A percentile compares a stretch with the other conserved stretches of the same genome.
Conservation (phyloP, 2,329 filamentous ascomycete species). For the Fusarium haematococcum region DNA sequence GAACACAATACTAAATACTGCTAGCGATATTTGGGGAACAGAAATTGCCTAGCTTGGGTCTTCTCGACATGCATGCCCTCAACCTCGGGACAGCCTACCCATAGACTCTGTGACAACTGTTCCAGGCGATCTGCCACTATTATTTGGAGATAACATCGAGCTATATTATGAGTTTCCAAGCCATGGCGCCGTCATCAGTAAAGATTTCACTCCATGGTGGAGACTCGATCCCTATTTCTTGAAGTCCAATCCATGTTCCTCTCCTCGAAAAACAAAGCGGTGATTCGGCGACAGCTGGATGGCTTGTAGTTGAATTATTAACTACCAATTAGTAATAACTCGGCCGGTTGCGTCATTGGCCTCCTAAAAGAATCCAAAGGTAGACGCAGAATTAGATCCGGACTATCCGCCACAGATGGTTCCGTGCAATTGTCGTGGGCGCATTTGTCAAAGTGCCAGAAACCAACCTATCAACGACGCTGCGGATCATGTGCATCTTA, state of each 20-base stretch:
- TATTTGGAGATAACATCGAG: too few relatives aligned
- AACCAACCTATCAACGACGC: background rate
- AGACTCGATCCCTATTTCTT: background rate
- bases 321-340: background rate
- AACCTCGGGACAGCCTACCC: background rate
- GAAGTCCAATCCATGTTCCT: background rate
- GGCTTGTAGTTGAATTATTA: background rate
- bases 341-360: background rate
- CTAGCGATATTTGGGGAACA: too few relatives aligned
- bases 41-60: too few relatives aligned
- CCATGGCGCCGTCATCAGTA: too few relatives aligned
- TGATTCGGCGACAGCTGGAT: fast-evolving
- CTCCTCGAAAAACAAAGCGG: background rate
- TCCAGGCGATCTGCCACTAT: too few relatives aligned
- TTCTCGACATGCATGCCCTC: too few relatives aligned
- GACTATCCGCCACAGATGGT: background rate
- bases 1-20: too few relatives aligned
- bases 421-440: background rate
- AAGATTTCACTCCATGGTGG: background rate
- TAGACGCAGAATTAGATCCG: background rate
- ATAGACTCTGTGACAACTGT: too few relatives aligned
- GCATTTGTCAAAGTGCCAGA: background rate
- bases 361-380: background rate
- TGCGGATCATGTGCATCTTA: background rate
- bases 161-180: too few relatives aligned